Percentiles rank a stretch among this genome's conserved stretches.
Conservation (phyloP, 75 land plant genomes). For the Cunninghamia lanceolata region DNA sequence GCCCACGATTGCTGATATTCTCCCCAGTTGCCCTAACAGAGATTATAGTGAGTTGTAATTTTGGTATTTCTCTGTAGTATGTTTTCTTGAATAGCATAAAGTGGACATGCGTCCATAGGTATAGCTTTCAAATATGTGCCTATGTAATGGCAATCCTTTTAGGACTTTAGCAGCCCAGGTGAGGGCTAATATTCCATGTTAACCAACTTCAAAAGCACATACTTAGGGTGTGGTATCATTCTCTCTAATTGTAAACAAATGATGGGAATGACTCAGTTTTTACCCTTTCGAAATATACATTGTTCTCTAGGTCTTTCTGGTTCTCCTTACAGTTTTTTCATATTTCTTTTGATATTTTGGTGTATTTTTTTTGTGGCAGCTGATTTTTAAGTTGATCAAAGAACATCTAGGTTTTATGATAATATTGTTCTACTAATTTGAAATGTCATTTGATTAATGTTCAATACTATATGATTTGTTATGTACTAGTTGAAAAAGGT, state of each 20-base stretch:
- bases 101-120: background rate
- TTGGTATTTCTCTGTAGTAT: background rate
- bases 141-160: no score
- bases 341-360: background rate
- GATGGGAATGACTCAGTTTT: background rate
- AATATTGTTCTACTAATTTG: background rate
- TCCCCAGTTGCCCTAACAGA: background rate
- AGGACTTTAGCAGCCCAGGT: background rate
- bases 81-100: background rate
- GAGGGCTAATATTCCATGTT: background rate
- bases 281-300: background rate
- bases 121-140: background rate
- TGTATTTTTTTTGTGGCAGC: no score
- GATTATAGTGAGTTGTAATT: background rate
- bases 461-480: background rate
- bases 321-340: background rate
- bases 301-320: background rate
- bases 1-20: background rate
- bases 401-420: background rate
- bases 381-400: background rate
- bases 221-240: background rate
- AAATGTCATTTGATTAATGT: background rate
- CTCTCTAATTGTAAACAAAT: conserved; percentile 7
- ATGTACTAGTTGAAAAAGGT: background rate
- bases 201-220: background rate